Conservation (phyloP, 331 rosid species). For the Malus hybrid region DNA sequence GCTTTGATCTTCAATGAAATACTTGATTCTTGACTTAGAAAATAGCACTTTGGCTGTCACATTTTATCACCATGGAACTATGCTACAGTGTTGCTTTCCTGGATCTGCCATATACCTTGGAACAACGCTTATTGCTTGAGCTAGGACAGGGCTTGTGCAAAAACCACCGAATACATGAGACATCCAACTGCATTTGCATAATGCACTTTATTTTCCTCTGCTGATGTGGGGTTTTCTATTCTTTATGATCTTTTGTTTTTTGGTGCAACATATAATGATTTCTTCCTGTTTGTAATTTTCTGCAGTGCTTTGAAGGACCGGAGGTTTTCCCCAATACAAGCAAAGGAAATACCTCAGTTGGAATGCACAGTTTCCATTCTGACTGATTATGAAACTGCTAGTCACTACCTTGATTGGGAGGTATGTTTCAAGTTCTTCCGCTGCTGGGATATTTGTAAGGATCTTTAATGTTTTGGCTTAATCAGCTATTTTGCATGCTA, state of each 20-base stretch:
- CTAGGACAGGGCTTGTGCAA: not conserved
- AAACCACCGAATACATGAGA: not conserved
- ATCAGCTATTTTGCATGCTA: not conserved
- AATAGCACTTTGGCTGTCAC: not conserved
- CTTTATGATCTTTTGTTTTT: not conserved
- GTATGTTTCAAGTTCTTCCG: conserved; percentile 29
- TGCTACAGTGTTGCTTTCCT: not conserved
- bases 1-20: not conserved
- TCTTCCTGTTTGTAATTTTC: conserved; percentile 15
- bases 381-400: conserved; percentile 77
- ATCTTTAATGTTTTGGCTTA: not conserved
- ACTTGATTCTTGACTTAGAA: not conserved
- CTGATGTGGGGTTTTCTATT: not conserved
- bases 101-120: not conserved
- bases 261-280: not conserved
- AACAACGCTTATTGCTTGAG: not conserved
- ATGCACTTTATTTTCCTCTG: not conserved
- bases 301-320: conserved; percentile 94
- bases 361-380: conserved; percentile 97
- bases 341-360: conserved; percentile 71
- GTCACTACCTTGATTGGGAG: conserved; percentile 93
- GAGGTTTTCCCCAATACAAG: conserved; percentile 83
- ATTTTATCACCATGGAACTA: no score
- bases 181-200: not conserved
- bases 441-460: not conserved